Conservation (phyloP, 2,329 filamentous ascomycete genomes). For the Magnaporthiopsis incrustans region DNA sequence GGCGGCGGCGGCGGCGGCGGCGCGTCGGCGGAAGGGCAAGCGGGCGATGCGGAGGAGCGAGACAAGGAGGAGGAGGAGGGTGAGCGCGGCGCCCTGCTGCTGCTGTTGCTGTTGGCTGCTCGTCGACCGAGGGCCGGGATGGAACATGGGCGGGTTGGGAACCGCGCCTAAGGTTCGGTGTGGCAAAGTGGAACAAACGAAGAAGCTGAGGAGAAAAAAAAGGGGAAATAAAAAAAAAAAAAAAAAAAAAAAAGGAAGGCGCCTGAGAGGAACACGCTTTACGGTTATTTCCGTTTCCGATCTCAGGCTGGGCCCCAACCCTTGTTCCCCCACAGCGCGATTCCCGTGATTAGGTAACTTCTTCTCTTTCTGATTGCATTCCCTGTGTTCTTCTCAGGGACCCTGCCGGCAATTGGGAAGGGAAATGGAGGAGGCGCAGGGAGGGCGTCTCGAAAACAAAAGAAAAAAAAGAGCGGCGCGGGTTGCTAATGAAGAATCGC, state of each 20-base stretch:
- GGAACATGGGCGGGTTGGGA: neutral
- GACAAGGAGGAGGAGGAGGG: constrained; percentile 1
- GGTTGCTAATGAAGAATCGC: neutral
- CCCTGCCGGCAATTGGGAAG: neutral
- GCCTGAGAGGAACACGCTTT: neutral
- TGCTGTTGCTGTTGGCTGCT: constrained; percentile 1
- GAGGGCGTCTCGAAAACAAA: neutral
- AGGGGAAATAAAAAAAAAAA: too few species aligned
- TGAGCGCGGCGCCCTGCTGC: constrained; percentile 1
- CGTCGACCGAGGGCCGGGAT: neutral
- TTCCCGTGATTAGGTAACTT: neutral
- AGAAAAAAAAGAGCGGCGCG: too few species aligned
- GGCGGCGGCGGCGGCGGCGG: neutral
- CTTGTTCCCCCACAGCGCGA: neutral
- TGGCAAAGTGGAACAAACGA: neutral
- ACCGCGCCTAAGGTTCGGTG: neutral
- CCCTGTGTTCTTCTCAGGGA: neutral
- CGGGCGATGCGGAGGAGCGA: constrained; percentile 1
- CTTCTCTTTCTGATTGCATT: neutral
- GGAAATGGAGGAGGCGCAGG: neutral
- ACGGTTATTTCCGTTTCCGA: neutral
- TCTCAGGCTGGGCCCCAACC: neutral
- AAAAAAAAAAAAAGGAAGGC: neutral
- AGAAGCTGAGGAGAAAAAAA: neutral
- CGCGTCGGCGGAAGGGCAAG: neutral